These are phyloP conservation scores for Kwoniella mangroviensis DNA, from an alignment of 768 basidiomycete genomes.

Conservation along the genomic window DNA sequence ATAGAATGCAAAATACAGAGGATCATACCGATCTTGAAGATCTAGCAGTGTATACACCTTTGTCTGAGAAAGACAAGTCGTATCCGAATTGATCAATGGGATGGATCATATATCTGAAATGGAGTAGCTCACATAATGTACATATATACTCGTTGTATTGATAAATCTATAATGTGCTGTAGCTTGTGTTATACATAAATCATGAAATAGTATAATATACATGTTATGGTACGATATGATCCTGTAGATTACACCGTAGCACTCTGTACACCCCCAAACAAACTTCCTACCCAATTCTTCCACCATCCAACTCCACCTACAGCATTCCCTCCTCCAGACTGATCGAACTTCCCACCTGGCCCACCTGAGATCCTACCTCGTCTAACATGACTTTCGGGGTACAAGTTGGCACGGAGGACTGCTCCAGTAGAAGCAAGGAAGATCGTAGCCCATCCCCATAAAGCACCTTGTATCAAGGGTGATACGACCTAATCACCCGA, in stretches of 20 bases:
- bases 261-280: conserved; percentile 52
- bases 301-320: conserved; percentile 52
- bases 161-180: no score
- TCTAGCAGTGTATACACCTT: conserved; percentile 28
- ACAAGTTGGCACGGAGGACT: conserved; percentile 39
- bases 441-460: conserved; percentile 54
- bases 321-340: conserved; percentile 42
- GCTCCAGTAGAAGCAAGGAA: conserved; percentile 40
- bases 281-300: conserved; percentile 53
- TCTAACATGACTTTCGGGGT: conserved; percentile 45
- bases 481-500: conserved; percentile 43
- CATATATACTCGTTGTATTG: no score
- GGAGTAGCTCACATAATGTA: no score
- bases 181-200: background rate
- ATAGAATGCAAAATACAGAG: conserved; percentile 43
- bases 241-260: conserved; percentile 30
- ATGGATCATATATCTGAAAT: no score
- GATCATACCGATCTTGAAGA: conserved; percentile 42
- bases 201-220: background rate
- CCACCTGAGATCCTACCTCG: conserved; percentile 51
- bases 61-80: conserved; percentile 12
- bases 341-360: conserved; percentile 24
- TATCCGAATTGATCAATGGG: conserved; percentile 3
- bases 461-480: conserved; percentile 53
- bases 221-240: background rate